Base-by-base conservation (phyloP, 2,329 filamentous ascomycete genomes). In the Colletotrichum sp. region DNA sequence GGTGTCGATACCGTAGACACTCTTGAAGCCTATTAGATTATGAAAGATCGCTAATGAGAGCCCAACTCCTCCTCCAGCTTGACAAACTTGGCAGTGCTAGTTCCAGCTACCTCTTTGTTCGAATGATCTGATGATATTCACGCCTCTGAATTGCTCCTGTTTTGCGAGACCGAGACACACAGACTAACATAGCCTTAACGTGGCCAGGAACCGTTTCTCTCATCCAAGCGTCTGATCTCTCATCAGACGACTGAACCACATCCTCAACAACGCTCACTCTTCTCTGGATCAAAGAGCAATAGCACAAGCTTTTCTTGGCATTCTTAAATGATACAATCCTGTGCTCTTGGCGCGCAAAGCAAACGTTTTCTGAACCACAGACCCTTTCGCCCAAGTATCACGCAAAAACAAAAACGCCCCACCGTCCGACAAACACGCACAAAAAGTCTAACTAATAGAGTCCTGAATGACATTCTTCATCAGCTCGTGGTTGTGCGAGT, bases 401-500 rank as follows among this genome's bases (percentile, higher is more conserved):
- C 44, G n/a, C 44, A 52, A 52, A 0, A n/a, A n/a, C n/a, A n/a
- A 21, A 18, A 32, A 52, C 63, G n/a, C 63, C 63, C 26, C 4
- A 18, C 15, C 36, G 16, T 24, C n/a, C 32, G 34, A 52, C 36
- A 52, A 52, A 3, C n/a, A n/a, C n/a, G n/a, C n/a, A n/a, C n/a
- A n/a, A n/a, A 59, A 59, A 60, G 6, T 30, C 32, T 65, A 82
- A 15, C 74, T 73, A 16, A 81, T 78, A 9, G 63, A 78, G 16
- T 82, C 79, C 6, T 78, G 57, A 60, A 88, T 83, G 5, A 88
- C 80, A 64, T 87, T 79, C 57, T 79, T 80, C 75, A 86, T 86
- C 73, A 89, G 76, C 68, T 85, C 85, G 66, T 81, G 80, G 44
- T 85, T 87, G 28, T 84, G 80, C 36, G 82, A 83, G 76, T 89